Conservation (phyloP, 2,329 filamentous ascomycete genomes). For the Scytalidium sp. region DNA sequence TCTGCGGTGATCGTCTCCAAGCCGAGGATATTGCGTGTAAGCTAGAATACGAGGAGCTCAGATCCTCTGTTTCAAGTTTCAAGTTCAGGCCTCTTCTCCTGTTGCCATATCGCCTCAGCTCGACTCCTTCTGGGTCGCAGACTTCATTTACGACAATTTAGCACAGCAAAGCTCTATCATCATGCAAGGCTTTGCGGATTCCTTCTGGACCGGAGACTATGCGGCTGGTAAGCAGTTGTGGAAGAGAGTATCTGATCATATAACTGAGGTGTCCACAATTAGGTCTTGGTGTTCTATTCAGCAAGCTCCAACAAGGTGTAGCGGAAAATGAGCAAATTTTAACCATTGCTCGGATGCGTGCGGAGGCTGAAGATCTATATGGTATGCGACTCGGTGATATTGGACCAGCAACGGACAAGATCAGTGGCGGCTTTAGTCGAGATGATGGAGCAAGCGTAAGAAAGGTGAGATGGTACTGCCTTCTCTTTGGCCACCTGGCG, state of each 20-base stretch:
- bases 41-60: not conserved
- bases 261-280: not conserved
- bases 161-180: constrained; percentile 27
- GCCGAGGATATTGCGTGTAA: not conserved
- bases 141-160: constrained; percentile 3
- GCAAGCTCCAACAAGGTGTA: constrained; percentile 94
- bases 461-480: constrained; percentile 78
- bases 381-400: constrained; percentile 79
- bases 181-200: constrained; percentile 90
- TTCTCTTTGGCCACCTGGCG: not conserved
- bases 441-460: constrained; percentile 95
- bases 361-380: constrained; percentile 91
- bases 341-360: constrained; percentile 87
- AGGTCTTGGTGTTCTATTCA: constrained; percentile 90
- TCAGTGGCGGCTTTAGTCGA: constrained; percentile 77
- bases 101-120: not conserved
- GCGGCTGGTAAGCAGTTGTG: constrained; percentile 67
- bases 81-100: not conserved
- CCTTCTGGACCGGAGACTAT: constrained; percentile 98
- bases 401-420: constrained; percentile 74
- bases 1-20: not conserved
- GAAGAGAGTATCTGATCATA: not conserved
- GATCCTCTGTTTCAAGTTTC: not conserved
- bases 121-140: not conserved
- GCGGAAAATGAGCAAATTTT: constrained; percentile 93